A percentile compares a stretch with the other conserved stretches of the same genome.
These are phyloP conservation scores for Priceomyces castillae DNA, from an alignment of 805 yeast genomes.

Conservation along the genomic window DNA sequence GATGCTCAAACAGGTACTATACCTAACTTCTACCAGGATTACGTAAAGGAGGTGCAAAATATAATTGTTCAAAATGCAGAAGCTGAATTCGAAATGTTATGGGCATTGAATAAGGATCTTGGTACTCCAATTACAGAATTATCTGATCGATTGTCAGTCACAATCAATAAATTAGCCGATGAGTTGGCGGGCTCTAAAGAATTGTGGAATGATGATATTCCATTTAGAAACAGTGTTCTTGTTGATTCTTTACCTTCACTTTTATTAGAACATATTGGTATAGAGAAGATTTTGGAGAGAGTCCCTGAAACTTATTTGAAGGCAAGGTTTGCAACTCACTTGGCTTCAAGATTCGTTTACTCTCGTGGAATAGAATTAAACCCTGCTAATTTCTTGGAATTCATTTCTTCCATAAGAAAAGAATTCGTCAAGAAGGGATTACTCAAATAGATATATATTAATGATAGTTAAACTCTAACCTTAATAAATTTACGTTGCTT, in stretches of 20 bases:
- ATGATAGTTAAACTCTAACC: neutral
- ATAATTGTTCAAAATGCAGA: slow-evolving; percentile 76
- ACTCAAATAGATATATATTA: slow-evolving; percentile 14
- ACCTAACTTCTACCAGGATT: slow-evolving; percentile 77
- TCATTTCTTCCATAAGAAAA: slow-evolving; percentile 57
- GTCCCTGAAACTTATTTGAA: slow-evolving; percentile 86
- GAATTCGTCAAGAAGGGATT: slow-evolving; percentile 32
- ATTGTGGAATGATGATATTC: slow-evolving; percentile 77
- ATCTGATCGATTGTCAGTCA: slow-evolving; percentile 78
- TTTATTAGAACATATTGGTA: slow-evolving; percentile 62
- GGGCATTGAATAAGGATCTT: slow-evolving; percentile 68
- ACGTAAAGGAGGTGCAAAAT: slow-evolving; percentile 79
- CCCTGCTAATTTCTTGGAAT: slow-evolving; percentile 74
- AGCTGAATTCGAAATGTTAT: slow-evolving; percentile 80
- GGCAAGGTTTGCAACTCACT: slow-evolving; percentile 83
- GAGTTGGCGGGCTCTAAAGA: slow-evolving; percentile 78
- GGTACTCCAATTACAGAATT: slow-evolving; percentile 63
- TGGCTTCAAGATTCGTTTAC: slow-evolving; percentile 84
- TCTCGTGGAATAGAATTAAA: slow-evolving; percentile 76
- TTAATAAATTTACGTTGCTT: neutral
- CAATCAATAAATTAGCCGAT: slow-evolving; percentile 82
- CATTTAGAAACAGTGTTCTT: slow-evolving; percentile 74
- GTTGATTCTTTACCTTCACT: slow-evolving; percentile 74
- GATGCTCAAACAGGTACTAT: slow-evolving; percentile 48
- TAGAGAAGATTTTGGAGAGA: slow-evolving; percentile 63